A percentile compares a stretch with the other conserved stretches of the same genome.
Evolutionary conservation across 192 early-diverging fungal species (phyloP).

Genomic region (Podila minutissima): DNA sequence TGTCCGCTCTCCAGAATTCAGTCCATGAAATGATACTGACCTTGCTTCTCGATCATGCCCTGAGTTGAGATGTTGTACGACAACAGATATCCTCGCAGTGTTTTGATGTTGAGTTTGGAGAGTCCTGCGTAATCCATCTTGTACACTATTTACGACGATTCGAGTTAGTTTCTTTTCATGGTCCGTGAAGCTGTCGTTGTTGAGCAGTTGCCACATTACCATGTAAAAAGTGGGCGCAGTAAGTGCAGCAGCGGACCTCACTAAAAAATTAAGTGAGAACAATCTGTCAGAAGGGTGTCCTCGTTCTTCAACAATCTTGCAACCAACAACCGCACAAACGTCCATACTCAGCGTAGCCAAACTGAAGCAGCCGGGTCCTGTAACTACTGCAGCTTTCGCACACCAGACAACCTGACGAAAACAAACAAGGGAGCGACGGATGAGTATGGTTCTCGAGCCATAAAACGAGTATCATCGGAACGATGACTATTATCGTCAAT

Average conservation of each 20-base stretch:
- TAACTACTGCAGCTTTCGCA: slow-evolving; percentile 47
- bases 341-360: slow-evolving; percentile 50
- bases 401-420: slow-evolving; percentile 31
- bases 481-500: not conserved
- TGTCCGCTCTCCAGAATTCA: not conserved
- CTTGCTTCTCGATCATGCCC: slow-evolving; percentile 51
- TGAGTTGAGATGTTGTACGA: slow-evolving; percentile 46
- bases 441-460: not conserved
- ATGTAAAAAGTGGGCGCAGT: slow-evolving; percentile 44
- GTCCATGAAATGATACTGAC: slow-evolving; percentile 9
- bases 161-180: not conserved
- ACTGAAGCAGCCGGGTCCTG: slow-evolving; percentile 37
- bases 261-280: slow-evolving; percentile 7
- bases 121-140: slow-evolving; percentile 44
- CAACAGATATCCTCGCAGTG: slow-evolving; percentile 33
- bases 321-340: not conserved
- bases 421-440: not conserved
- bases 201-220: not conserved
- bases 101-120: slow-evolving; percentile 44
- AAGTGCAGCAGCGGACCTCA: slow-evolving; percentile 43
- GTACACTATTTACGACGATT: slow-evolving; percentile 11
- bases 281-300: not conserved
- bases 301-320: not conserved
- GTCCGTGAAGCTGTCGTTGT: not conserved
- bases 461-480: too few relatives aligned